Percentiles rank a stretch among this genome's conserved stretches.
These are phyloP conservation scores for Verticillium dahliae DNA, from an alignment of 2,329 filamentous ascomycete genomes.

Conservation along the genomic window DNA sequence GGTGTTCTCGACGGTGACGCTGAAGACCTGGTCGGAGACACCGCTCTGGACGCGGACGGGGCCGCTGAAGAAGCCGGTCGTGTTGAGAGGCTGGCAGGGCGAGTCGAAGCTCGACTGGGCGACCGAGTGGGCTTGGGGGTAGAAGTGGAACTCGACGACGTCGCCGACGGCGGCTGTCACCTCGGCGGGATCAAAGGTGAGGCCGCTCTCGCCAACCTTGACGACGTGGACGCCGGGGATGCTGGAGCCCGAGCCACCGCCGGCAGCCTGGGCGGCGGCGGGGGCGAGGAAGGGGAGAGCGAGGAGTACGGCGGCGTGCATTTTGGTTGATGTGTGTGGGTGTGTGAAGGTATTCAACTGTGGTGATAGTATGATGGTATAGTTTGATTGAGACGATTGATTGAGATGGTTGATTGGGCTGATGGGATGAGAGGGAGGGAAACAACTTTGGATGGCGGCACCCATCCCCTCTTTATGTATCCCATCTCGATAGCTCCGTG, in stretches of 20 bases:
- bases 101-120: constrained; percentile 52
- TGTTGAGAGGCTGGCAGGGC: constrained; percentile 51
- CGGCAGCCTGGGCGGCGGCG: constrained; percentile 1
- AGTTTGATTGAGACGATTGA: not conserved
- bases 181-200: constrained; percentile 44
- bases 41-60: constrained; percentile 22
- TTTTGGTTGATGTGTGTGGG: not conserved
- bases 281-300: constrained; percentile 4
- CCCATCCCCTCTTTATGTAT: not conserved
- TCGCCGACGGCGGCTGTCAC: constrained; percentile 44
- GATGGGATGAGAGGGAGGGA: not conserved
- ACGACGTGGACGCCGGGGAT: constrained; percentile 7
- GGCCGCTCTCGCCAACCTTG: constrained; percentile 19
- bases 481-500: not conserved
- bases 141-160: constrained; percentile 37
- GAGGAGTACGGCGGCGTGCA: constrained; percentile 7
- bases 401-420: not conserved
- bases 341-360: too few relatives aligned
- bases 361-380: not conserved
- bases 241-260: not conserved
- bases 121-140: constrained; percentile 50
- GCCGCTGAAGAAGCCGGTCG: constrained; percentile 42
- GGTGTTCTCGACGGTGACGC: constrained; percentile 25
- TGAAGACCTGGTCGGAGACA: constrained; percentile 12
- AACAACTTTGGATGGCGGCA: not conserved